Conservation (phyloP, 2,329 filamentous ascomycete species). For the Triangularia verruculosa region DNA sequence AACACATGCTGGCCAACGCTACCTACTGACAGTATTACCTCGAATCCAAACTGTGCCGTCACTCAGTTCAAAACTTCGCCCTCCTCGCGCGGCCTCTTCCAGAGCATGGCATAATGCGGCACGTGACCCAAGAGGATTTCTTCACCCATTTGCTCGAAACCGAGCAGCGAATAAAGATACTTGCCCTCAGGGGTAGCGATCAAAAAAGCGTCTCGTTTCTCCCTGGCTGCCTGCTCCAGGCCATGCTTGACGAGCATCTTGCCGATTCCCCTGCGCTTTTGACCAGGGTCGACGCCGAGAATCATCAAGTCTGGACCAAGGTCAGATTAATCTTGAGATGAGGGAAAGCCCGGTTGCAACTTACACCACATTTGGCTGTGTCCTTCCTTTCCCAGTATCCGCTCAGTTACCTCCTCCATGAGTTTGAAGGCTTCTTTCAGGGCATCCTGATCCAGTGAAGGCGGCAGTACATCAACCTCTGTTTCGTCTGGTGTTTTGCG, state of each 20-base stretch:
- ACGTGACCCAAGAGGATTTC: not conserved
- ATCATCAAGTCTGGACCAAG: conserved; percentile 25
- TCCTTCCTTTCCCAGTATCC: conserved; percentile 15
- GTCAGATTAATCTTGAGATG: not conserved
- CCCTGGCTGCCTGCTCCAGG: conserved; percentile 21
- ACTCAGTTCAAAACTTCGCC: not conserved
- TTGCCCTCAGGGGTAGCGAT: conserved; percentile 24
- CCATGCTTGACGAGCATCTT: conserved; percentile 26
- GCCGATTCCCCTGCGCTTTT: conserved; percentile 31
- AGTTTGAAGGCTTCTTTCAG: not conserved
- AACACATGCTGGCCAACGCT: too few species aligned
- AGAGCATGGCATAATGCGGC: conserved; percentile 22
- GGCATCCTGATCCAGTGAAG: conserved; percentile 11
- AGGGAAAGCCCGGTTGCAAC: not conserved
- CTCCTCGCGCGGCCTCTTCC: conserved; percentile 13
- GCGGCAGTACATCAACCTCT: conserved; percentile 6
- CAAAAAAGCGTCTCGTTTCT: conserved; percentile 23
- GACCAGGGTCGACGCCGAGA: conserved; percentile 26
- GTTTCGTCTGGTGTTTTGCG: not conserved
- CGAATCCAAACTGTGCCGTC: not conserved
- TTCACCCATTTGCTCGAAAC: conserved; percentile 24
- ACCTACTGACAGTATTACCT: too few species aligned
- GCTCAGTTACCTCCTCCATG: conserved; percentile 7
- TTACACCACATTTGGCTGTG: conserved; percentile 26
- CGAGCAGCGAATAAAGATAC: conserved; percentile 25